phyloP scores from a whole-genome alignment of 768 basidiomycete genomes.

The Suillus hirtellus region DNA sequence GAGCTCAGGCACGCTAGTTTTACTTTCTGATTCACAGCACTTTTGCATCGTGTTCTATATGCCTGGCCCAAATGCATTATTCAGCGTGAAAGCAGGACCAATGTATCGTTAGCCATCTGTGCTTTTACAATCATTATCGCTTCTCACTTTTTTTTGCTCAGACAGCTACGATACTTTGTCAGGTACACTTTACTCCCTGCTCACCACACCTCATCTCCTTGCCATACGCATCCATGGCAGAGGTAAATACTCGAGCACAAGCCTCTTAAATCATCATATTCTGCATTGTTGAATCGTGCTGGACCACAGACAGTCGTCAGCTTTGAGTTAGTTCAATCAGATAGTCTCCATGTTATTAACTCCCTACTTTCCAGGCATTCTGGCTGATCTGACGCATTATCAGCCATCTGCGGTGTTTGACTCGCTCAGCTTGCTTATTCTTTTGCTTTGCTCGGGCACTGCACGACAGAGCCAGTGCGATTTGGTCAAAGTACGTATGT shows the following conservation, averaged over 20 bases:
- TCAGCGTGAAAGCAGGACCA: no score
- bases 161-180: neutral
- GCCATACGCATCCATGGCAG: neutral
- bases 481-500: no score
- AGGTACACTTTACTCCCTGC: no score
- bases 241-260: no score
- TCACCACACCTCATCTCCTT: neutral
- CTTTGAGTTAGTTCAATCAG: neutral
- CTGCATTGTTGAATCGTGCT: neutral
- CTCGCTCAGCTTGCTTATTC: neutral
- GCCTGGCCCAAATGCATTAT: neutral
- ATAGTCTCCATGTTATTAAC: no score
- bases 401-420: neutral
- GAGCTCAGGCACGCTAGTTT: neutral
- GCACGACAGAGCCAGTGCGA: no score
- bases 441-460: no score
- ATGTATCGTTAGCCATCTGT: neutral
- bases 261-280: no score
- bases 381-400: neutral
- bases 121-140: neutral
- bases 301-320: neutral
- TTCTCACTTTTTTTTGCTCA: neutral
- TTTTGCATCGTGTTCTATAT: neutral
- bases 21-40: neutral
- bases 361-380: neutral